phyloP scores from a whole-genome alignment of 768 basidiomycete genomes.

The Mycena belliarum region DNA sequence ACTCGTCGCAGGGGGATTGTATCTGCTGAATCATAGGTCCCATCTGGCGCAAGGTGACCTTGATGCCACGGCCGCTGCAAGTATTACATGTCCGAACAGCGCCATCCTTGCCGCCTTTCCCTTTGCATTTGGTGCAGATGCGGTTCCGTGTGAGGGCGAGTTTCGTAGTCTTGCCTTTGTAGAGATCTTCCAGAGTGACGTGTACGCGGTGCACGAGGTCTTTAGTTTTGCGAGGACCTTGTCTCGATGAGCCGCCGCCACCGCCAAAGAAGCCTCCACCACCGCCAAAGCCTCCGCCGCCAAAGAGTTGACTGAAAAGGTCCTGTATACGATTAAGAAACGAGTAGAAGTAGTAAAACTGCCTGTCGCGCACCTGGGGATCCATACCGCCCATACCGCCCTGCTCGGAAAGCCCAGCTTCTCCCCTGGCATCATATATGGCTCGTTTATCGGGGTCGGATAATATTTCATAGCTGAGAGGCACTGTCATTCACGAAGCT shows the following conservation, averaged over 20 bases:
- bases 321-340: conserved; percentile 52
- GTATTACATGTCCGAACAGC: conserved; percentile 77
- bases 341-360: not conserved
- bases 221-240: conserved; percentile 90
- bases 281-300: conserved; percentile 84
- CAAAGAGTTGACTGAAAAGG: conserved; percentile 95
- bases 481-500: not conserved
- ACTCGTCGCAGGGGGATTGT: conserved; percentile 92
- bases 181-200: conserved; percentile 96
- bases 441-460: conserved; percentile 83
- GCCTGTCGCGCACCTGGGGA: conserved; percentile 65
- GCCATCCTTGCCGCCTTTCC: conserved; percentile 97
- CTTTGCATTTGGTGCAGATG: conserved; percentile 91
- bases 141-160: conserved; percentile 94
- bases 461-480: conserved; percentile 81
- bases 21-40: conserved; percentile 99
- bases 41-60: conserved; percentile 91
- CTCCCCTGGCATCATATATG: conserved; percentile 88
- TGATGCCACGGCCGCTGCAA: conserved; percentile 90
- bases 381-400: conserved; percentile 97
- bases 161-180: conserved; percentile 98
- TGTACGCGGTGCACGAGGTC: conserved; percentile 97
- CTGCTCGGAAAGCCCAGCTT: conserved; percentile 84
- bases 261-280: conserved; percentile 81
- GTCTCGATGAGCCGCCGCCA: conserved; percentile 62